A percentile compares a stretch with the other conserved stretches of the same genome.
These are phyloP conservation scores for Fusarium cyanostomum DNA, from an alignment of 2,329 filamentous ascomycete genomes.

Conservation along the genomic window DNA sequence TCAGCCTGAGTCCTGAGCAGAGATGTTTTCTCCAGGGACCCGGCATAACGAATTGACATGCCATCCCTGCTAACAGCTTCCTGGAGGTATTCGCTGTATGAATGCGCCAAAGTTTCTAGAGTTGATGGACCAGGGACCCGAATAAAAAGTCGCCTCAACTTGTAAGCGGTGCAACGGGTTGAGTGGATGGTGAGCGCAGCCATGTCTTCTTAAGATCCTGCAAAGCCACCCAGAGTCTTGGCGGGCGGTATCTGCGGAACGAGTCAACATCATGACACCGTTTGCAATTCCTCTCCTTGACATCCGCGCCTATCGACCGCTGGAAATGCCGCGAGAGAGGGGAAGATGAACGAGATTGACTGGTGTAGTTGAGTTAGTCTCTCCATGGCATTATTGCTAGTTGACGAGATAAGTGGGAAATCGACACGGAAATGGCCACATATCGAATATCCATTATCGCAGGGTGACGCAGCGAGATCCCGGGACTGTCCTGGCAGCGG, in stretches of 20 bases:
- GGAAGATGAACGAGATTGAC: slow-evolving; percentile 9
- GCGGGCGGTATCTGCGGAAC: slow-evolving; percentile 20
- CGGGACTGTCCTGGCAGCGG: slow-evolving; percentile 33
- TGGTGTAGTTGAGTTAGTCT: slow-evolving; percentile 5
- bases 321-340: neutral
- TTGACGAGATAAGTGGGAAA: slow-evolving; percentile 14
- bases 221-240: slow-evolving; percentile 28
- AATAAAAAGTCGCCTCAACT: slow-evolving; percentile 6
- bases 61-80: slow-evolving; percentile 1
- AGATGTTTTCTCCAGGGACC: neutral
- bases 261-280: slow-evolving; percentile 37
- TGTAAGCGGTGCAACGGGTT: slow-evolving; percentile 16
- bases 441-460: slow-evolving; percentile 10
- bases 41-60: slow-evolving; percentile 4
- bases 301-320: slow-evolving; percentile 11
- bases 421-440: slow-evolving; percentile 4
- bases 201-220: slow-evolving; percentile 32
- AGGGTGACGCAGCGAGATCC: slow-evolving; percentile 21
- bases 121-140: slow-evolving; percentile 4
- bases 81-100: slow-evolving; percentile 7
- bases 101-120: neutral
- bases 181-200: slow-evolving; percentile 27
- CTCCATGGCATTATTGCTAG: slow-evolving; percentile 9
- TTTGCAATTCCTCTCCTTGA: slow-evolving; percentile 6
- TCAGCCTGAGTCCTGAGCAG: neutral